Conservation (phyloP, 2,329 filamentous ascomycete genomes). For the Periconia macrospinosa region DNA sequence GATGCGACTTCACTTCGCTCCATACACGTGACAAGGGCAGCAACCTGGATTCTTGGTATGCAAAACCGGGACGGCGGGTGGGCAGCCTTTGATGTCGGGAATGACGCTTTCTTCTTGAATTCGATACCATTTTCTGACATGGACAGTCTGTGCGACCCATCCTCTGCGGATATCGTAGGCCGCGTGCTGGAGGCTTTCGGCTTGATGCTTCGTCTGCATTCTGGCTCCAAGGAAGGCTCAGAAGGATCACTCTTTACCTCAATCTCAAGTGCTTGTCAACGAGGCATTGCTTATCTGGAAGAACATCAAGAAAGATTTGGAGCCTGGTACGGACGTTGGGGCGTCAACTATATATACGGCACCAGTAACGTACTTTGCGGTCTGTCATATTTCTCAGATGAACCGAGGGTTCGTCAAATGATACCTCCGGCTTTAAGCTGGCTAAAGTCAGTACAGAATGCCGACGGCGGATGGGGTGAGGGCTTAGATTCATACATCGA, state of each 20-base stretch:
- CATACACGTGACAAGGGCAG: neutral
- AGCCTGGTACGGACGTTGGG: neutral
- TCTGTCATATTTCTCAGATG: neutral
- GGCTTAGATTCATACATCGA: neutral
- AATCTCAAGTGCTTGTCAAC: neutral
- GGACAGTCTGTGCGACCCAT: neutral
- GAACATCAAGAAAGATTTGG: neutral
- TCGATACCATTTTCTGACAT: neutral
- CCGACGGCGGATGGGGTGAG: neutral
- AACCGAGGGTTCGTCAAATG: neutral
- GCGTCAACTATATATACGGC: neutral
- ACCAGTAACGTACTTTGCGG: neutral
- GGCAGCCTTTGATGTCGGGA: neutral
- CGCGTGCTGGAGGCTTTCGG: neutral
- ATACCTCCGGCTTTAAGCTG: neutral
- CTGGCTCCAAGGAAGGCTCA: neutral
- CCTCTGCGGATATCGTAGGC: neutral
- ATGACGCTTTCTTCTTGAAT: neutral
- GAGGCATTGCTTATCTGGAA: neutral
- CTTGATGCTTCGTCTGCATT: neutral
- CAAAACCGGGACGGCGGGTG: neutral
- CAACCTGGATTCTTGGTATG: neutral
- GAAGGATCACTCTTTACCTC: neutral
- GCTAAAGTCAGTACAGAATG: neutral
- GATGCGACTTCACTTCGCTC: neutral